Evolutionary conservation across 352 stramenopile species (phyloP).

Genomic region (Aphanomyces astaci): DNA sequence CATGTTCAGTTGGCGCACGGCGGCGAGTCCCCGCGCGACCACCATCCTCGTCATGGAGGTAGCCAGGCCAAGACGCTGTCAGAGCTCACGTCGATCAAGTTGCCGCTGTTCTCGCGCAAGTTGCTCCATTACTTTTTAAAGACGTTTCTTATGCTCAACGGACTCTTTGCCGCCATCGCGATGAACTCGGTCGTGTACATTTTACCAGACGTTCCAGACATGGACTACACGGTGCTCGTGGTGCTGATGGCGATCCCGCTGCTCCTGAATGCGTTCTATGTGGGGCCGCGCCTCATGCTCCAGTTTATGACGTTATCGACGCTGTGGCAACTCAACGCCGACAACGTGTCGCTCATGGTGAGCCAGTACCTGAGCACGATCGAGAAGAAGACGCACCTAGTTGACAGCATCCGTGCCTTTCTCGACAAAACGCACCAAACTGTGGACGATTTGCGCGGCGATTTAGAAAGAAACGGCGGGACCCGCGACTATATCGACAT

Average conservation of each 20-base stretch:
- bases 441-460: background rate
- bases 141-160: constrained; percentile 14
- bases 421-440: constrained; percentile 5
- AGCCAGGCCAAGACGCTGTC: background rate
- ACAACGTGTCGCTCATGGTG: background rate
- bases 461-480: constrained; percentile 6
- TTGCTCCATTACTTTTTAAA: constrained; percentile 11
- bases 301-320: constrained; percentile 2
- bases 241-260: background rate
- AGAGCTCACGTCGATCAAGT: background rate
- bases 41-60: background rate
- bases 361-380: constrained; percentile 14
- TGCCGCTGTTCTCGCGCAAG: constrained; percentile 9
- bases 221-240: background rate
- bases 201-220: constrained; percentile 1
- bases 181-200: constrained; percentile 13
- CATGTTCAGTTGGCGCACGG: background rate
- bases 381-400: constrained; percentile 12
- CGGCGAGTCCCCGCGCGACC: background rate
- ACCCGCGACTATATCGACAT: constrained; percentile 13
- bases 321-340: constrained; percentile 9
- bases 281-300: background rate
- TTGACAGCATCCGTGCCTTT: background rate
- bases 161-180: background rate
- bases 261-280: background rate